Conservation (phyloP, 257 asterid species). For the Eucommia ulmoides region DNA sequence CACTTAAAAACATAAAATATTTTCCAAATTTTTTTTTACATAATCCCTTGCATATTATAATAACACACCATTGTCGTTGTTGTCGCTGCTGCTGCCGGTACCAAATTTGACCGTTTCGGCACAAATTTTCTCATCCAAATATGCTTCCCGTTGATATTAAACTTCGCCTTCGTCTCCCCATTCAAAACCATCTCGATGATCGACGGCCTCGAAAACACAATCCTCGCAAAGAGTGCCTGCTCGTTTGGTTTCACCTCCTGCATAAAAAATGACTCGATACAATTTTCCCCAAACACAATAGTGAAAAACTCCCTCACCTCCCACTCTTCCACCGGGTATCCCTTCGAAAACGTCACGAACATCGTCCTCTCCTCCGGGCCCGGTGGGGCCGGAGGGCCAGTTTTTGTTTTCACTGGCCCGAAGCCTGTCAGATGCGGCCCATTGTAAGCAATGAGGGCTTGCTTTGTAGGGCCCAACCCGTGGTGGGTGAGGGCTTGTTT, state of each 20-base stretch:
- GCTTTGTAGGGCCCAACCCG: slow-evolving; percentile 6
- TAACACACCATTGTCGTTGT: no score
- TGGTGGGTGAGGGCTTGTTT: slow-evolving; percentile 17
- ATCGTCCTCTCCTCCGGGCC: slow-evolving; percentile 1
- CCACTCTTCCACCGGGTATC: not conserved
- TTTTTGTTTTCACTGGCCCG: not conserved
- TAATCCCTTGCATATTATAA: no score
- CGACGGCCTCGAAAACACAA: not conserved
- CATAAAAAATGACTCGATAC: not conserved
- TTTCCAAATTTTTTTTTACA: no score
- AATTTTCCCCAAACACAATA: not conserved
- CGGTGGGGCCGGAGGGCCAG: no score
- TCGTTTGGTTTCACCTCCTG: not conserved
- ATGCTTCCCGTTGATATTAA: slow-evolving; percentile 1
- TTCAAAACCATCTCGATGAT: not conserved
- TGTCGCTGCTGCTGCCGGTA: no score
- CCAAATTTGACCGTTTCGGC: not conserved
- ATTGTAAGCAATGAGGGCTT: slow-evolving; percentile 6
- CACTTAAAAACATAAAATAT: no score
- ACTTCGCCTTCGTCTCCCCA: not conserved
- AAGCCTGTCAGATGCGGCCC: not conserved
- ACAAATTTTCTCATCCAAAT: slow-evolving; percentile 2
- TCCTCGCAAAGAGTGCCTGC: not conserved
- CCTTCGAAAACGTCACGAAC: not conserved
- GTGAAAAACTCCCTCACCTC: not conserved